Conservation (phyloP, 192 early-diverging fungal genomes). For the Podochytrium sp. region DNA sequence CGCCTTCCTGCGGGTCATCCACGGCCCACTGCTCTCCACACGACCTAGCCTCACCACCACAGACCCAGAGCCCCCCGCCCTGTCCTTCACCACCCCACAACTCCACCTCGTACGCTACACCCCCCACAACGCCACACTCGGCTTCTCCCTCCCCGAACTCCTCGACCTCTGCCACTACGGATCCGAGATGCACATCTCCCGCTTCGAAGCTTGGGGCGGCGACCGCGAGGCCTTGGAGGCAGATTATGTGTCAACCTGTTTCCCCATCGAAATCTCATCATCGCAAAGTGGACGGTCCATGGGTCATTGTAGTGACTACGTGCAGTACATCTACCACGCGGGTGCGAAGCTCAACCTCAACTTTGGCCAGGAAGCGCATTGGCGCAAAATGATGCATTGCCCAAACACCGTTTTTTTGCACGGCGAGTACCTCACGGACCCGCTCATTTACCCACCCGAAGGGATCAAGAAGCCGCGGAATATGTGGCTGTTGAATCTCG, state of each 20-base stretch:
- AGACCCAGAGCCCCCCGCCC: no score
- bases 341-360: not conserved
- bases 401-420: slow-evolving; percentile 19
- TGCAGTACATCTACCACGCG: slow-evolving; percentile 11
- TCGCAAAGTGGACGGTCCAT: not conserved
- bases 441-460: no score
- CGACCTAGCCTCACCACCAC: no score
- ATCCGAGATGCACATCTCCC: not conserved
- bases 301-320: slow-evolving; percentile 21
- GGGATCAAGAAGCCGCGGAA: not conserved
- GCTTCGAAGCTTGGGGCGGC: not conserved
- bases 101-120: no score
- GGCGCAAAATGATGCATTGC: not conserved
- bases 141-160: not conserved
- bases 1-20: no score
- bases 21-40: no score
- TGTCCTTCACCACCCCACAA: no score
- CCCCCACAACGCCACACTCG: not conserved
- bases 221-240: not conserved
- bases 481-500: not conserved
- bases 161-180: not conserved
- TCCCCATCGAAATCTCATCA: slow-evolving; percentile 13
- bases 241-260: slow-evolving; percentile 7
- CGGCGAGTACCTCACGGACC: slow-evolving; percentile 18
- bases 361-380: not conserved